Evolutionary conservation across 371 early-diverging fungal species (phyloP).

Genomic region (Apophysomyces elegans): DNA sequence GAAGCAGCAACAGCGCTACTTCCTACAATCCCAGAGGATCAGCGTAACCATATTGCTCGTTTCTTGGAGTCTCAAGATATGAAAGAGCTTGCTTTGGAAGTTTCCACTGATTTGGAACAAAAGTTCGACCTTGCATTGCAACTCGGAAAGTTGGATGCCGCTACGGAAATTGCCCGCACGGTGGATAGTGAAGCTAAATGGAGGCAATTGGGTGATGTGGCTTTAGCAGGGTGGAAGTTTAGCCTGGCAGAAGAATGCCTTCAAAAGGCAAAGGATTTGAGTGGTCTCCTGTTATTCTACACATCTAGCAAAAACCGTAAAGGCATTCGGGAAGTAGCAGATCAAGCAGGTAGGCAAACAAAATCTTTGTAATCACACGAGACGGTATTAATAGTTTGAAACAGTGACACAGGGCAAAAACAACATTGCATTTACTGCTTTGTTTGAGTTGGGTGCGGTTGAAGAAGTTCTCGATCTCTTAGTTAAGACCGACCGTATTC

Average conservation of each 20-base stretch:
- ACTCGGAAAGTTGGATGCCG: conserved; percentile 82
- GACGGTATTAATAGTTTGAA: not conserved
- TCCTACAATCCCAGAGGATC: conserved; percentile 84
- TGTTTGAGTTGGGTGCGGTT: conserved; percentile 72
- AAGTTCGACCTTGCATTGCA: conserved; percentile 93
- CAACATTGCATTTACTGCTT: conserved; percentile 91
- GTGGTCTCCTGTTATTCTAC: conserved; percentile 88
- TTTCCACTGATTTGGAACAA: conserved; percentile 94
- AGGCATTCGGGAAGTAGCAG: conserved; percentile 79
- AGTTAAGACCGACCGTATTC: conserved; percentile 82
- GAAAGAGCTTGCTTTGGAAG: conserved; percentile 90
- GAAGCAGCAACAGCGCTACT: conserved; percentile 79
- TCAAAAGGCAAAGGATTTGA: conserved; percentile 84
- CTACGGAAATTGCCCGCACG: conserved; percentile 85
- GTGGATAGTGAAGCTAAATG: conserved; percentile 86
- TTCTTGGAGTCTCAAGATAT: conserved; percentile 93
- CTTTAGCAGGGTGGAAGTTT: conserved; percentile 87
- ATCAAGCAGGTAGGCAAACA: conserved; percentile 63
- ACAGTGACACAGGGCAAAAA: conserved; percentile 73
- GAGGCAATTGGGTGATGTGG: conserved; percentile 91
- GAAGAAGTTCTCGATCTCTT: conserved; percentile 85
- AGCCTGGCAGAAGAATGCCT: conserved; percentile 91
- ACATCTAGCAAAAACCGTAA: conserved; percentile 83
- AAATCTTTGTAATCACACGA: not conserved
- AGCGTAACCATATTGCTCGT: conserved; percentile 89